Evolutionary conservation across 2,329 filamentous ascomycete genomes (phyloP).

Genomic region (Boeremia lycopersici): DNA sequence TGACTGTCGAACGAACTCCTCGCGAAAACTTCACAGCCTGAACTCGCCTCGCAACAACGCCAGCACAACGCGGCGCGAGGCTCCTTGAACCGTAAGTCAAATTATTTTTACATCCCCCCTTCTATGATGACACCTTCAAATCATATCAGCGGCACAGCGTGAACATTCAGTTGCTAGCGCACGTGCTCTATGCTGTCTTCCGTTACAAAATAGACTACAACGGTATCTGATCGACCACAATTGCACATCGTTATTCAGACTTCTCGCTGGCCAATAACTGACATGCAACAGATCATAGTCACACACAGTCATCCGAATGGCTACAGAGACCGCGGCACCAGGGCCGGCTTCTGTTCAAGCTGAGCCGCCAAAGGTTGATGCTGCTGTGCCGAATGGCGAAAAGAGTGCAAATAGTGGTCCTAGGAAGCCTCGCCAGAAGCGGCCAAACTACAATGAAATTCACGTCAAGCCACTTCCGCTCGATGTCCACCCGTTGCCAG

Average conservation of each 20-base stretch:
- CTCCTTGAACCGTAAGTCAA: constrained; percentile 9
- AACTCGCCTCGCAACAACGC: constrained; percentile 10
- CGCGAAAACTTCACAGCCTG: constrained; percentile 8
- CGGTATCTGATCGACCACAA: constrained; percentile 17
- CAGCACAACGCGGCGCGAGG: constrained; percentile 10
- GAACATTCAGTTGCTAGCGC: constrained; percentile 23
- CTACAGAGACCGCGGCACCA: constrained; percentile 11
- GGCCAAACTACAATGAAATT: constrained; percentile 71
- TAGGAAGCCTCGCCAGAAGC: constrained; percentile 37
- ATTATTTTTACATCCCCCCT: constrained; percentile 2
- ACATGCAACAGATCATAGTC: constrained; percentile 4
- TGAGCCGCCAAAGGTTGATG: constrained; percentile 11
- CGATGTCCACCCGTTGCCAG: constrained; percentile 80
- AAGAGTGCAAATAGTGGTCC: constrained; percentile 24
- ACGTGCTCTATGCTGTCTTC: constrained; percentile 22
- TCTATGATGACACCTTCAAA: constrained; percentile 20
- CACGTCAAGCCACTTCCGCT: constrained; percentile 83
- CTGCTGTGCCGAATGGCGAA: constrained; percentile 15
- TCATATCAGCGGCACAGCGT: constrained; percentile 20
- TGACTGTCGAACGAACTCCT: constrained; percentile 10
- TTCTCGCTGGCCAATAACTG: neutral
- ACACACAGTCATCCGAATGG: constrained; percentile 19
- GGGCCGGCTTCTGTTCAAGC: constrained; percentile 14
- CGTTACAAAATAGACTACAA: constrained; percentile 24
- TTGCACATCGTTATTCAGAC: neutral